Evolutionary conservation across 495 filamentous ascomycete genomes (phyloP), one percentile per base, ranked within the genome.

Genomic region (Hypoxylon subgilvum): DNA sequence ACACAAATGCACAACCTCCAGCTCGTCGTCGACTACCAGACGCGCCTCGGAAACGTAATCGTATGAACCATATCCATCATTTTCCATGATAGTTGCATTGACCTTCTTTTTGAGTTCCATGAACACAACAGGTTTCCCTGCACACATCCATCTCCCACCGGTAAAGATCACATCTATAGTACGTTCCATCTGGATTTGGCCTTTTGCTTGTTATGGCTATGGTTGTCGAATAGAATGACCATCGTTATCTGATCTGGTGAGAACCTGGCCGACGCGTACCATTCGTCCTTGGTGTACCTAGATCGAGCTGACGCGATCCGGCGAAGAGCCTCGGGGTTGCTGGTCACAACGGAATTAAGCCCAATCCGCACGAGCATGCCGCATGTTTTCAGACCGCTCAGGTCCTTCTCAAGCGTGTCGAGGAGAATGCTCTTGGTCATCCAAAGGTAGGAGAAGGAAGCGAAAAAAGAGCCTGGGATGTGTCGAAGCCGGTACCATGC

Each of bases 101-200:
- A 65, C 69, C 69, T 62, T 27, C 52, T 69, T 69, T 34, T 53
- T 64, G 14, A 69, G 38, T 42, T 69, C 67, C 40, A 64, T 39
- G 30, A 59, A 54, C 2, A 60, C 63, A 4, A 69, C 41, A 4
- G 42, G 25, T 35, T 61, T 63, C 21, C 67, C 67, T 2, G 65
- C 52, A 21, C 63, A 69, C 49, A 44, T 56, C 60, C 69, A 79
- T 21, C 74, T 65, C 3, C 77, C 77, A 47, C 63, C 65, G 10
- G 74, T 74, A 57, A 76, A 79, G 0, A 74, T 23, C 1, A 77
- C 60, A 14, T 76, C 74, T 4, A 59, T 34, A 1, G 65, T 63
- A 38, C 57, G 69, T 53, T 75, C 67, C 78, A 79, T 16, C 34
- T 42, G 8, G 42, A 42, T 27, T 47, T 60, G 10, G 56, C 56